These are phyloP conservation scores for Aspergillus fumigatus DNA, from an alignment of 2,329 filamentous ascomycete species.

Conservation along the genomic window DNA sequence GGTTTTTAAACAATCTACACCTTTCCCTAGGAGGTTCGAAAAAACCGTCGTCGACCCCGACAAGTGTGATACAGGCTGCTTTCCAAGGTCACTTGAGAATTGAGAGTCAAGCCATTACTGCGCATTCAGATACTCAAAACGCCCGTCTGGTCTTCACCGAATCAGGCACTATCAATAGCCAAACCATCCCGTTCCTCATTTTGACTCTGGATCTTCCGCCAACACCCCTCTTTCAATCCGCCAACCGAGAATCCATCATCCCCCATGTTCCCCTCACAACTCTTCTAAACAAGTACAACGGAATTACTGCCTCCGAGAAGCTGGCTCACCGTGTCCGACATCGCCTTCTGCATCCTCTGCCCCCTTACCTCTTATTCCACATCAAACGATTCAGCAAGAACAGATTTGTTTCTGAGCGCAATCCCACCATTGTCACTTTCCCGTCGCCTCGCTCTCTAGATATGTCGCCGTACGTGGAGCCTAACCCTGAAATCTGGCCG, in stretches of 20 bases:
- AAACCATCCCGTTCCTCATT: slow-evolving; percentile 78
- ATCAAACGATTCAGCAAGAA: slow-evolving; percentile 96
- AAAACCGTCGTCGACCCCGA: slow-evolving; percentile 63
- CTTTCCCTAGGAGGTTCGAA: slow-evolving; percentile 85
- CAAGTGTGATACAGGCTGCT: slow-evolving; percentile 80
- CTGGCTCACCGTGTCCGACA: slow-evolving; percentile 85
- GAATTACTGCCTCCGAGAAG: slow-evolving; percentile 79
- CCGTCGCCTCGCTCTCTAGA: slow-evolving; percentile 78
- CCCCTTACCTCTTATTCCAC: slow-evolving; percentile 87
- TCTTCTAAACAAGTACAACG: slow-evolving; percentile 90
- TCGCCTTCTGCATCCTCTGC: slow-evolving; percentile 81
- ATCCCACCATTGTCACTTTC: slow-evolving; percentile 97
- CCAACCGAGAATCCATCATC: slow-evolving; percentile 92
- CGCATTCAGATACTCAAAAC: slow-evolving; percentile 72
- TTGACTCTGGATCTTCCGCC: slow-evolving; percentile 89
- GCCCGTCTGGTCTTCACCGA: slow-evolving; percentile 92
- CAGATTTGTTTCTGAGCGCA: slow-evolving; percentile 93
- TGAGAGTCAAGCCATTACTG: slow-evolving; percentile 89
- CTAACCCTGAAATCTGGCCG: slow-evolving; percentile 66
- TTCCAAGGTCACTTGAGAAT: slow-evolving; percentile 92
- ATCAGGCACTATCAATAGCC: slow-evolving; percentile 72
- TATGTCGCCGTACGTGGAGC: slow-evolving; percentile 86
- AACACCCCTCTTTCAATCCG: slow-evolving; percentile 92
- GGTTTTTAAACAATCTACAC: slow-evolving; percentile 96
- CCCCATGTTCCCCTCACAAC: slow-evolving; percentile 69